Evolutionary conservation across 805 yeast species (phyloP).

Genomic region (Saccharomycopsis olivae): DNA sequence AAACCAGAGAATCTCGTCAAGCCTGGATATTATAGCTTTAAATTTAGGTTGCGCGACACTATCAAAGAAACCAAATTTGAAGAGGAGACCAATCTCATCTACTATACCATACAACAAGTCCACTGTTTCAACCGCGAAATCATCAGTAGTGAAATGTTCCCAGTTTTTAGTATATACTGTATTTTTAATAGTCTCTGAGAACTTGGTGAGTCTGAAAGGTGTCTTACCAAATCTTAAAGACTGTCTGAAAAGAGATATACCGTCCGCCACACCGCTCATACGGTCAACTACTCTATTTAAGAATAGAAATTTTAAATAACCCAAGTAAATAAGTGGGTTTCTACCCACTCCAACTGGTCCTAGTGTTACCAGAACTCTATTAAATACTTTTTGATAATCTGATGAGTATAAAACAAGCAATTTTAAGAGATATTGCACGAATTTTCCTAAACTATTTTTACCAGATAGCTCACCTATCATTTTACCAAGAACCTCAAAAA

Average conservation of each 20-base stretch:
- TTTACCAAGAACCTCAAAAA: constrained; percentile 3
- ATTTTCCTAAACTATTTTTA: constrained; percentile 15
- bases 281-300: constrained; percentile 8
- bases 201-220: constrained; percentile 10
- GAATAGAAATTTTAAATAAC: constrained; percentile 5
- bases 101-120: constrained; percentile 18
- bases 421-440: constrained; percentile 13
- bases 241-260: constrained; percentile 17
- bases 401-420: constrained; percentile 11
- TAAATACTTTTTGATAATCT: constrained; percentile 5
- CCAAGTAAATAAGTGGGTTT: not conserved
- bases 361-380: not conserved
- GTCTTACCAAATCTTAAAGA: constrained; percentile 18
- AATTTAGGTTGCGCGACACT: constrained; percentile 6
- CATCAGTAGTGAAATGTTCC: constrained; percentile 2
- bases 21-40: constrained; percentile 3
- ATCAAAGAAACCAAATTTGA: constrained; percentile 10
- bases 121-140: constrained; percentile 8
- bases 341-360: not conserved
- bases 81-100: constrained; percentile 17
- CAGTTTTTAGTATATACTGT: not conserved
- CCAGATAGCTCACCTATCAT: constrained; percentile 17
- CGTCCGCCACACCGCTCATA: constrained; percentile 11
- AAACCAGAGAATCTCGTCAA: constrained; percentile 17
- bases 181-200: not conserved